These are phyloP conservation scores for Lentinula guzmanii DNA, from an alignment of 768 basidiomycete species.

Conservation along the genomic window DNA sequence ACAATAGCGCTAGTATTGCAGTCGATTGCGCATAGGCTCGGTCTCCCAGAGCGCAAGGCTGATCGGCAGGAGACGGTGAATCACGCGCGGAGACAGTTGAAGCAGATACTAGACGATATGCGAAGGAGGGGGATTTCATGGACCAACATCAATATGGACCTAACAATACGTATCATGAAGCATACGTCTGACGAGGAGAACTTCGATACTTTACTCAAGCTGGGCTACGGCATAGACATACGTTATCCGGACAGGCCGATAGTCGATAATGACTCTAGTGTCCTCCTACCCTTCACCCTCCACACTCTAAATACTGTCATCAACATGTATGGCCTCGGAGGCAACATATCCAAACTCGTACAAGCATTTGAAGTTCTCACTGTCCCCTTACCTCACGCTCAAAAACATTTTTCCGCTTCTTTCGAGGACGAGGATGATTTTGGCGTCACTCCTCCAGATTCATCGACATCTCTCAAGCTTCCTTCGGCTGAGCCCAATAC, in stretches of 20 bases:
- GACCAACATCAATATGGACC: conserved; percentile 58
- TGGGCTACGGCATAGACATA: conserved; percentile 74
- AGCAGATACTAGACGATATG: conserved; percentile 57
- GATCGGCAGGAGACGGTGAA: conserved; percentile 28
- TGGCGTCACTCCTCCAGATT: conserved; percentile 30
- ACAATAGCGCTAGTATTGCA: conserved; percentile 64
- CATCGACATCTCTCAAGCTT: conserved; percentile 21
- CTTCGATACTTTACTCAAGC: conserved; percentile 56
- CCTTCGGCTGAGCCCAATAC: conserved; percentile 54
- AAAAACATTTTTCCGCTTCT: conserved; percentile 40
- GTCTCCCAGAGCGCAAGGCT: conserved; percentile 44
- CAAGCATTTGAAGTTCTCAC: conserved; percentile 77
- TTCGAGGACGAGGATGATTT: conserved; percentile 64
- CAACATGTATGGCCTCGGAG: conserved; percentile 58
- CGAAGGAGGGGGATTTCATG: conserved; percentile 35
- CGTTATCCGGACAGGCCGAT: conserved; percentile 66
- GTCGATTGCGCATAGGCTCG: conserved; percentile 62
- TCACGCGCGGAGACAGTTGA: conserved; percentile 42
- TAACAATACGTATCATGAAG: conserved; percentile 63
- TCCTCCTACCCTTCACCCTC: conserved; percentile 49
- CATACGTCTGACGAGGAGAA: conserved; percentile 49
- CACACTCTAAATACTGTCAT: conserved; percentile 68
- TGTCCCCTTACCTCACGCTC: conserved; percentile 53
- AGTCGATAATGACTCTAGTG: conserved; percentile 27
- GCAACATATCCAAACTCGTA: conserved; percentile 60